Evolutionary conservation across 805 yeast species (phyloP).

Genomic region (Candida railenensis): DNA sequence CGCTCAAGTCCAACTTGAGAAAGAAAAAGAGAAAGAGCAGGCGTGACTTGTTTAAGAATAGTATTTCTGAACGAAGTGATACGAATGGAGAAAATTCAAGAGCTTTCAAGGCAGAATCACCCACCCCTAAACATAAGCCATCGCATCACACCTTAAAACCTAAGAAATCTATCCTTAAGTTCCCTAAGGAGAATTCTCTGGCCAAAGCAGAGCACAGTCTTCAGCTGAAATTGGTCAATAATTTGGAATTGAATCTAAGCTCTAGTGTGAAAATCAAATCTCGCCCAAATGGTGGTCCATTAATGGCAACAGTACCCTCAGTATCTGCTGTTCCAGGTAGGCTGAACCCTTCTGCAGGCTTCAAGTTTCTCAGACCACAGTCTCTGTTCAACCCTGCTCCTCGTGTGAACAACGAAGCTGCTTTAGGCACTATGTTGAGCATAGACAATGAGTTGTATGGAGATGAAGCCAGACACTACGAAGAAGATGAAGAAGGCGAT

Average conservation of each 20-base stretch:
- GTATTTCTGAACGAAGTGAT: background rate
- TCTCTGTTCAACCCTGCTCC: background rate
- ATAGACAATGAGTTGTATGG: background rate
- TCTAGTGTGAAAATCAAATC: too few relatives aligned
- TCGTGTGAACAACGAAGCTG: slow-evolving; percentile 9
- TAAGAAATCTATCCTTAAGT: slow-evolving; percentile 39
- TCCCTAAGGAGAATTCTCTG: slow-evolving; percentile 4
- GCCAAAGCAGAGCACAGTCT: background rate
- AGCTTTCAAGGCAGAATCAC: slow-evolving; percentile 18
- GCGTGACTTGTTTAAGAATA: background rate
- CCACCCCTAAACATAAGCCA: slow-evolving; percentile 42
- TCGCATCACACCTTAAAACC: slow-evolving; percentile 42
- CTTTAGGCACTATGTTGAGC: slow-evolving; percentile 10
- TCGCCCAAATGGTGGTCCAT: background rate
- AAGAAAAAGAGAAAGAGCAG: slow-evolving; percentile 8
- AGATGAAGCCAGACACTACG: background rate
- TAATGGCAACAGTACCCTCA: background rate
- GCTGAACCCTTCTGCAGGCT: background rate
- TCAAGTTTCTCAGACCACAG: background rate
- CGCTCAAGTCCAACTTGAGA: slow-evolving; percentile 11
- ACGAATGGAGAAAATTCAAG: background rate
- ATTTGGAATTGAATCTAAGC: slow-evolving; percentile 6
- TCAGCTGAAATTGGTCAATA: slow-evolving; percentile 8
- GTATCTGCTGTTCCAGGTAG: background rate
- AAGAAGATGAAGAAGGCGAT: background rate